Evolutionary conservation across 495 filamentous ascomycete genomes (phyloP), one percentile per base, ranked within the genome.

Genomic region (Aspergillus haitiensis): DNA sequence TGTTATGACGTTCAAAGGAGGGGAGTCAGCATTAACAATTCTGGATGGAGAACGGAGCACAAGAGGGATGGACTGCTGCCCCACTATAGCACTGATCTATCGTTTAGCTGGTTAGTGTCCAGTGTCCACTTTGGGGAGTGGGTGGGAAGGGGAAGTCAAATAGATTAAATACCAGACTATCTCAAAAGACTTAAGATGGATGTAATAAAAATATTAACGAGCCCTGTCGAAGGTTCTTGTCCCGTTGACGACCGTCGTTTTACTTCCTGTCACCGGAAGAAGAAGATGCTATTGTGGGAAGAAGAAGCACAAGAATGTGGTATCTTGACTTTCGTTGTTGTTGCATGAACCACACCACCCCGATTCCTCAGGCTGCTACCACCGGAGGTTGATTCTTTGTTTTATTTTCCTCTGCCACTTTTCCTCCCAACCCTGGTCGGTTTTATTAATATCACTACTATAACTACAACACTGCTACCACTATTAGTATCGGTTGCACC

Each of bases 61-160:
- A 49, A 33, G 31, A 58, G 52, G 46, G 50, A 58, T 63, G 50
- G 45, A 18, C 54, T 10, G 44, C 13, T 44, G 61, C 57, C 63
- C 63, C 63, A 62, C 63, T 44, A 13, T 31, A 46, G 52, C 56
- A 61, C 52, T 49, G 59, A 65, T 62, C 63, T 61, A 61, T 65
- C 57, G 51, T 16, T 52, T 63, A 59, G 52, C 42, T 27, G 13
- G 52, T 52, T 52, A 49, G 59, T 50, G 13, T 39, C 54, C 27
- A 16, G 59, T 59, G 56, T 54, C 61, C 56, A 46, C 61, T 59
- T 54, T 31, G 35, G 53, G 59, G 52, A 35, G 58, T 40, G 44
- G 51, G 52, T 32, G 52, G 37, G 39, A 59, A 40, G 53, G 53
- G 35, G 57, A 59, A 65, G 32, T 60, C 53, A 55, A 65, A 56